These are phyloP conservation scores for Vitis amurensis DNA, from an alignment of 164 flowering plant genomes.

Conservation along the genomic window DNA sequence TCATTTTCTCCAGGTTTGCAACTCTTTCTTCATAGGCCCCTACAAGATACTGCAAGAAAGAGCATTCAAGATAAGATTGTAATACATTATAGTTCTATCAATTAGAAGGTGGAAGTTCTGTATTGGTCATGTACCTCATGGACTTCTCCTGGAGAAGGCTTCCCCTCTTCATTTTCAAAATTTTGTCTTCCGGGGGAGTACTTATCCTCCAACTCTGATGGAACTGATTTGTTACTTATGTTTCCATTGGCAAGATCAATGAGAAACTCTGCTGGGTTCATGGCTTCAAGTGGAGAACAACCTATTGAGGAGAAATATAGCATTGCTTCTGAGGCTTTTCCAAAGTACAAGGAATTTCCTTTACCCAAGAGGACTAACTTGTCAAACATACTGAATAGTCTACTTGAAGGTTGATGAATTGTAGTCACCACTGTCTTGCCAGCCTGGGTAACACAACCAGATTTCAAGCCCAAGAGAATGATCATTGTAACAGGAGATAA, in stretches of 20 bases:
- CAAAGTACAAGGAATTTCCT: conserved; percentile 34
- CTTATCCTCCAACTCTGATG: conserved; percentile 17
- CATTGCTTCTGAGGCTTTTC: conserved; percentile 42
- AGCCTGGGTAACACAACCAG: conserved; percentile 3
- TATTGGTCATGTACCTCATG: conserved; percentile 26
- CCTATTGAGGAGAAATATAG: conserved; percentile 37
- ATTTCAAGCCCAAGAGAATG: not conserved
- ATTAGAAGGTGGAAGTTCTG: not conserved
- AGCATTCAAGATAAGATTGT: not conserved
- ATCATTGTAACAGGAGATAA: not conserved
- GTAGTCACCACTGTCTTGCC: conserved; percentile 35
- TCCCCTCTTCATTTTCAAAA: not conserved
- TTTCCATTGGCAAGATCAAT: conserved; percentile 44
- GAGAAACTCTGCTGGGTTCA: conserved; percentile 46
- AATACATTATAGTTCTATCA: not conserved
- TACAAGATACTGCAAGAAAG: conserved; percentile 31
- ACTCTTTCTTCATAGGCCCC: conserved; percentile 27
- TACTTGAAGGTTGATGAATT: conserved; percentile 42
- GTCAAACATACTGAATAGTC: conserved; percentile 32
- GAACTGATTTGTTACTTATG: conserved; percentile 28
- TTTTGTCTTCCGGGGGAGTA: not conserved
- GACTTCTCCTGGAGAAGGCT: conserved; percentile 25
- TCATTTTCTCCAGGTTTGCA: conserved; percentile 15
- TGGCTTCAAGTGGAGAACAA: conserved; percentile 26
- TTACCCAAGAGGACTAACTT: conserved; percentile 33